Conservation (phyloP, 768 basidiomycete species). For the Lactarius indigo region DNA sequence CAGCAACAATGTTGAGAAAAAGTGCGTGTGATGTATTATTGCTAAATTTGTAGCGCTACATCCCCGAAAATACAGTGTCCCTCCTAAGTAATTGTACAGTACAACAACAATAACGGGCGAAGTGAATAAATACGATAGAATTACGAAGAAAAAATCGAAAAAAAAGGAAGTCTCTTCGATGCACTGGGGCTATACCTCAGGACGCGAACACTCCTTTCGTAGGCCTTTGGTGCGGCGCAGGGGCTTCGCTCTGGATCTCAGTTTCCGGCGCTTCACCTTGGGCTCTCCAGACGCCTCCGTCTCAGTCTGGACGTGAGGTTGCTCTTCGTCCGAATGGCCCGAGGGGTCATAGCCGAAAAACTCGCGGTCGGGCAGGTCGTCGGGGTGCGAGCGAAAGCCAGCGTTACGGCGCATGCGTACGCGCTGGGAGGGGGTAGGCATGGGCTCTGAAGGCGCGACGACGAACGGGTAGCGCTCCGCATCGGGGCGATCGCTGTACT, state of each 20-base stretch:
- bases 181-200: conserved; percentile 6
- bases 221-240: conserved; percentile 10
- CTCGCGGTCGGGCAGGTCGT: conserved; percentile 27
- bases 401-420: conserved; percentile 23
- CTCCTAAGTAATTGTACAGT: not conserved
- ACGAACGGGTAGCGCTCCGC: conserved; percentile 29
- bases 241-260: not conserved
- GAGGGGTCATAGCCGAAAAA: conserved; percentile 25
- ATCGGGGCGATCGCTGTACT: conserved; percentile 27
- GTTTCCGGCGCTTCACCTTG: conserved; percentile 9
- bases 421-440: conserved; percentile 30
- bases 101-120: not conserved
- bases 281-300: not conserved
- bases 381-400: conserved; percentile 7
- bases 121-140: not conserved
- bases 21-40: not conserved
- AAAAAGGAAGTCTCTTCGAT: not conserved
- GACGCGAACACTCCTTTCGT: conserved; percentile 8
- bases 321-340: conserved; percentile 11
- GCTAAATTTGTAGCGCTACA: not conserved
- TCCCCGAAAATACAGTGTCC: conserved; percentile 2
- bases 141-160: not conserved
- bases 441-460: conserved; percentile 10
- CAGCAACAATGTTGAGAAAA: not conserved
- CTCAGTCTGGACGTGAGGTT: not conserved